Base-by-base conservation (phyloP, 371 early-diverging fungal species). In the Mucor sp. region DNA sequence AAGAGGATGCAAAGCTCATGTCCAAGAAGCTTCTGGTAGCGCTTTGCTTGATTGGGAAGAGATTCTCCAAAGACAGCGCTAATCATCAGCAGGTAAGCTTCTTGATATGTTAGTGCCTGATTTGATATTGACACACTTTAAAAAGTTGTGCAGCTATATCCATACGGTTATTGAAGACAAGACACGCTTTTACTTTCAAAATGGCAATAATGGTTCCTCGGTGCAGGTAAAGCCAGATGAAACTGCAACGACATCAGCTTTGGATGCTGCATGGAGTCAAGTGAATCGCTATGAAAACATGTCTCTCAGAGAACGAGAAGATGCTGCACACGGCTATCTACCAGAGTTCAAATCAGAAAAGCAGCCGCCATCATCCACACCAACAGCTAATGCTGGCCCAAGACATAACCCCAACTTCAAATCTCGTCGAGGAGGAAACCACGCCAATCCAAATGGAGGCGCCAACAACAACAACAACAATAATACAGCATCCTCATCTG, bases 231-330 rank as follows among this genome's bases (percentile, higher is more conserved):
- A 62, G 33, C 23, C 28, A 63, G 55, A 53, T 23, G 53, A 53
- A 27, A 14, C 14, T 43, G 39, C 30, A 56, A 58, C 53, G 14
- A 43, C 37, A 14, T 33, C 27, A 43, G 12, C 33, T 5, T 17
- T 75, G 2, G 76, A 79, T 23, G 19, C 55, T 43, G 80, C 70
- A 12, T 80, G 80, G 80, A 48, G 48, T 19, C 80, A 80, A 58
- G 69, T 71, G 0, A 66, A 67, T 15, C 58, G 63, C 23, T 80
- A 74, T 57, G 73, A 80, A 66, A 66, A 63, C 17, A 80, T 80
- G 80, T 74, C 77, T 11, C 39, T 75, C 6, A 64, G 80, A n/a
- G 80, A 80, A 35, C 67, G 66, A 55, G 75, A 77, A 28, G 80
- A 80, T 23, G 72, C 70, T 17, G 60, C 68, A n/a, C 65, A 65